phyloP scores from a whole-genome alignment of 2,329 filamentous ascomycete genomes.

The Beauveria varroae region DNA sequence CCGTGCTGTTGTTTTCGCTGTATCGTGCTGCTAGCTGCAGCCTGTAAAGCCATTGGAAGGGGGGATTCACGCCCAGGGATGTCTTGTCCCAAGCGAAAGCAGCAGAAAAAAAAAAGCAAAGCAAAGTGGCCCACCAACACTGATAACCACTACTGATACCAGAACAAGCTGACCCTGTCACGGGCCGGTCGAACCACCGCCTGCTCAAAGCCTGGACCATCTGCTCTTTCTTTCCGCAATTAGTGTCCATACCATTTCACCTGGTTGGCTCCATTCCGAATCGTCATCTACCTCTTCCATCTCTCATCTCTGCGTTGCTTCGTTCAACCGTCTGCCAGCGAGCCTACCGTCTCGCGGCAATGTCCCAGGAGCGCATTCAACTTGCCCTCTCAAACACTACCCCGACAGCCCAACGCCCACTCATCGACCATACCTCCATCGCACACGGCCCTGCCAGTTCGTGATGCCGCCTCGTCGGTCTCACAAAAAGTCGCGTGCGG shows the following conservation, averaged over 20 bases:
- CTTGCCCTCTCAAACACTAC: slow-evolving; percentile 2
- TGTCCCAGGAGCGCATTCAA: slow-evolving; percentile 8
- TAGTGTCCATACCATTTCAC: neutral
- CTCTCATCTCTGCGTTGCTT: neutral
- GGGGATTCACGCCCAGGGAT: too few species aligned
- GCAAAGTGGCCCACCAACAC: neutral
- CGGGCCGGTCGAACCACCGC: neutral
- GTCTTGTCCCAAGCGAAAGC: too few species aligned
- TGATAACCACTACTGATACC: too few species aligned
- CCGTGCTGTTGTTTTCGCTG: too few species aligned
- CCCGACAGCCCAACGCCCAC: neutral
- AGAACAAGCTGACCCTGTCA: neutral
- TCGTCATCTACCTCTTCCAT: neutral
- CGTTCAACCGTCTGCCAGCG: neutral
- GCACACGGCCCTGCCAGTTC: neutral
- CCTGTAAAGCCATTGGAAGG: too few species aligned
- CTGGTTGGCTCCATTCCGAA: neutral
- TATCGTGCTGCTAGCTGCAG: too few species aligned
- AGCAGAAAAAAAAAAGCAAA: neutral
- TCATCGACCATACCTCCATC: neutral
- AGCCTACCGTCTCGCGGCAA: neutral
- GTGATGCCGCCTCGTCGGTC: slow-evolving; percentile 57
- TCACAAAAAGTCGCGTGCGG: slow-evolving; percentile 63
- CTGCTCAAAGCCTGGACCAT: neutral
- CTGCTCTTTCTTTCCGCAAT: neutral